Conservation (phyloP, 768 basidiomycete species). For the Suillus decipiens region DNA sequence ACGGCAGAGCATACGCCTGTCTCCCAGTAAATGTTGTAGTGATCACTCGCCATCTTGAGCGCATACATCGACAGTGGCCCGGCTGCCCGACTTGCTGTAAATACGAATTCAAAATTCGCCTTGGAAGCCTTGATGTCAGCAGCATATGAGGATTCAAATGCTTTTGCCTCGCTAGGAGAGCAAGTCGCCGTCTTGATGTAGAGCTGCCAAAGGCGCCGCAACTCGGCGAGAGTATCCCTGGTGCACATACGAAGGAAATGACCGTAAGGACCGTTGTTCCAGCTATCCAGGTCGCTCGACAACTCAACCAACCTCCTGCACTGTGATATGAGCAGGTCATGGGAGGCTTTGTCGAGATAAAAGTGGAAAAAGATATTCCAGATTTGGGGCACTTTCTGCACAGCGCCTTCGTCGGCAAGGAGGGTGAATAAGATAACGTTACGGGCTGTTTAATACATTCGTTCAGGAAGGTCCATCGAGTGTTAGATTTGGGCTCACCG, state of each 20-base stretch:
- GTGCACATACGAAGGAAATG: slow-evolving; percentile 27
- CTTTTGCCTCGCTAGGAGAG: slow-evolving; percentile 12
- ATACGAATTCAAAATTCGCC: not conserved
- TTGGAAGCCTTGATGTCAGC: slow-evolving; percentile 23
- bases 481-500: slow-evolving; percentile 18
- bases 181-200: slow-evolving; percentile 20
- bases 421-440: slow-evolving; percentile 31
- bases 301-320: slow-evolving; percentile 26
- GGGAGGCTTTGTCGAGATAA: slow-evolving; percentile 24
- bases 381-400: slow-evolving; percentile 18
- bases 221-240: slow-evolving; percentile 23
- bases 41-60: slow-evolving; percentile 10
- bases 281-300: slow-evolving; percentile 21
- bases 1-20: slow-evolving; percentile 29
- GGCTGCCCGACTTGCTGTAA: slow-evolving; percentile 28
- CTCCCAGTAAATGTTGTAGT: slow-evolving; percentile 30
- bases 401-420: slow-evolving; percentile 25
- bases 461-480: not conserved
- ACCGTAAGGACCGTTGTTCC: slow-evolving; percentile 31
- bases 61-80: slow-evolving; percentile 25
- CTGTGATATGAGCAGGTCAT: slow-evolving; percentile 28
- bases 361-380: slow-evolving; percentile 37
- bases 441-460: slow-evolving; percentile 22
- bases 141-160: slow-evolving; percentile 20
- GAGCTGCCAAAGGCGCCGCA: slow-evolving; percentile 24